Percentiles rank a stretch among this genome's conserved stretches.
These are phyloP conservation scores for Cercophora newfieldiana DNA, from an alignment of 495 filamentous ascomycete species.

Conservation along the genomic window DNA sequence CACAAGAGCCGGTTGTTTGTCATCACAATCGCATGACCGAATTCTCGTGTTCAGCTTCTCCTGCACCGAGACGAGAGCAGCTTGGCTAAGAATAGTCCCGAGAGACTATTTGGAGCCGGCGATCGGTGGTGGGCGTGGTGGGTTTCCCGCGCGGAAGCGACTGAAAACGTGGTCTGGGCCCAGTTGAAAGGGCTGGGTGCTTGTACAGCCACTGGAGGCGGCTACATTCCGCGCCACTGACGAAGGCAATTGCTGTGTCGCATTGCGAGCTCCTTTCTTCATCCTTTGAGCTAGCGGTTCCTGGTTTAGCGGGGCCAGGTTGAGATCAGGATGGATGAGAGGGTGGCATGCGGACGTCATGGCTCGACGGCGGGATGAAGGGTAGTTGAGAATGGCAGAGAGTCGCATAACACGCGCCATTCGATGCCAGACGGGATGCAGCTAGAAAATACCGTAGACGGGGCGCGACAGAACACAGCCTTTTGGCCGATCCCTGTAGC, in stretches of 20 bases:
- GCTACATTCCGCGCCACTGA: not conserved
- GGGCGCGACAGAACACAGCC: not conserved
- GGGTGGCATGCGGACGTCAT: not conserved
- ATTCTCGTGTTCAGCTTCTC: not conserved
- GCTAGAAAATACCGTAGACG: conserved; percentile 11
- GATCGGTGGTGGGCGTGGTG: not conserved
- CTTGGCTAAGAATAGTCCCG: not conserved
- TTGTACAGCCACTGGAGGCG: not conserved
- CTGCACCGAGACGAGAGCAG: not conserved
- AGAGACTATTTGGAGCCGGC: not conserved
- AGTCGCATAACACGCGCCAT: not conserved
- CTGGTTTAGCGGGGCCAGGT: not conserved
- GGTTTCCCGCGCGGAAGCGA: no score
- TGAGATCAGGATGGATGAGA: not conserved
- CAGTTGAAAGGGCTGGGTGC: not conserved
- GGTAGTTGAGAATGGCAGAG: not conserved
- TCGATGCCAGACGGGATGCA: conserved; percentile 9
- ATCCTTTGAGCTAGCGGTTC: conserved; percentile 1
- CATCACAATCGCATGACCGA: not conserved
- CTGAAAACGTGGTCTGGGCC: not conserved
- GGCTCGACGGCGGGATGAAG: not conserved
- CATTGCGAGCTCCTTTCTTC: not conserved
- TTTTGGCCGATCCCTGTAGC: not conserved
- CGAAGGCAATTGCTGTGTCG: not conserved
- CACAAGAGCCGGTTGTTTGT: not conserved